Conservation (phyloP, 805 yeast genomes). For the Candida suzukii region DNA sequence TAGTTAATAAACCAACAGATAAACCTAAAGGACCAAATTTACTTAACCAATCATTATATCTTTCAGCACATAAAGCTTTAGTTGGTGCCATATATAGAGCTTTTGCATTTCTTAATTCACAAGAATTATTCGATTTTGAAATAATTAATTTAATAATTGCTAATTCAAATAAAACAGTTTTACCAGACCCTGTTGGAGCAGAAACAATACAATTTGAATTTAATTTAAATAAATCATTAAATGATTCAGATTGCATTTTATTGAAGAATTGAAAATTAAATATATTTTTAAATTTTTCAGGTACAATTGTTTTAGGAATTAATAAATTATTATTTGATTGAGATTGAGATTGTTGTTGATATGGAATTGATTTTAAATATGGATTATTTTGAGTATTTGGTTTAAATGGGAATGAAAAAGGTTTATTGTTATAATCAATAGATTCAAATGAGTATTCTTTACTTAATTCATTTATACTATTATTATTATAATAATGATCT, state of each 20-base stretch:
- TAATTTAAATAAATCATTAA: constrained; percentile 26
- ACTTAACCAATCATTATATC: constrained; percentile 36
- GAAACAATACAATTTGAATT: constrained; percentile 38
- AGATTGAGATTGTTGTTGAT: background rate
- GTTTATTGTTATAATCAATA: background rate
- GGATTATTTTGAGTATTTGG: background rate
- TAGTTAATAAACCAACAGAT: constrained; percentile 43
- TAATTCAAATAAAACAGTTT: constrained; percentile 47
- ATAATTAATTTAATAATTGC: constrained; percentile 34
- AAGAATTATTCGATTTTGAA: constrained; percentile 14
- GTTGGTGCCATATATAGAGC: constrained; percentile 53
- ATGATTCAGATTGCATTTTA: constrained; percentile 43
- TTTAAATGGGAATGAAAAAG: too few species aligned
- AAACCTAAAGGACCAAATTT: constrained; percentile 31
- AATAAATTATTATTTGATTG: background rate
- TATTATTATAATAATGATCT: too few species aligned
- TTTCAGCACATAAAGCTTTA: constrained; percentile 48
- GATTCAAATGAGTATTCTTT: background rate
- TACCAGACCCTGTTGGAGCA: constrained; percentile 57
- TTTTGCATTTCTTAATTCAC: constrained; percentile 19
- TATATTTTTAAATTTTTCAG: constrained; percentile 28
- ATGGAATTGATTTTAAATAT: background rate
- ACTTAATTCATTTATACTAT: too few species aligned
- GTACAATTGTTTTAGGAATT: constrained; percentile 18
- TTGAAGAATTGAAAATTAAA: constrained; percentile 35